phyloP scores from a whole-genome alignment of 208 protist genomes.

The Acanthamoeba healyi region DNA sequence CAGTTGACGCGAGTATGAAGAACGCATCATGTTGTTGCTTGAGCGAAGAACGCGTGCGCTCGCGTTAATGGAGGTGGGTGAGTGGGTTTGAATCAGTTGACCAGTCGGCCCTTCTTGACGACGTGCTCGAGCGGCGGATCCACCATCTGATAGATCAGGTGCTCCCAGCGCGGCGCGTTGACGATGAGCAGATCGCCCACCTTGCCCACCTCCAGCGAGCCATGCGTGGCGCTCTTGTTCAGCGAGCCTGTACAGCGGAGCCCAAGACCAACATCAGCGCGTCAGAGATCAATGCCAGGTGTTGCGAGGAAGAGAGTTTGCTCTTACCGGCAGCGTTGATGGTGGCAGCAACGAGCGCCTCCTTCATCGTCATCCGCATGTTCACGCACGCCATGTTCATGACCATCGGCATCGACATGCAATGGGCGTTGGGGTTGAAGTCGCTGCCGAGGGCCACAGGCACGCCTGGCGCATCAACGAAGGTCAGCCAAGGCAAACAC shows the following conservation, averaged over 20 bases:
- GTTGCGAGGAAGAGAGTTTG: background rate
- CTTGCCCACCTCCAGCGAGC: conserved; percentile 92
- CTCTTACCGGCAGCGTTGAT: conserved; percentile 90
- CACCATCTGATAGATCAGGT: conserved; percentile 93
- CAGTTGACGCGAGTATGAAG: no score
- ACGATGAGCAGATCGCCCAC: conserved; percentile 91
- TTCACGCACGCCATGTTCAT: conserved; percentile 94
- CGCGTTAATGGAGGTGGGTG: background rate
- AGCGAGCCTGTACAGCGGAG: conserved; percentile 83
- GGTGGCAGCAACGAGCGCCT: conserved; percentile 91
- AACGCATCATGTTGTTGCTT: no score
- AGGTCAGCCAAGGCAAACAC: background rate
- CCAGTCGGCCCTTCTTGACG: conserved; percentile 86
- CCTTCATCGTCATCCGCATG: conserved; percentile 92
- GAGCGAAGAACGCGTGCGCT: no score
- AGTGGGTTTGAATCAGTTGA: background rate
- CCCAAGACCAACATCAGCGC: no score
- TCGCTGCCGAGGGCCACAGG: conserved; percentile 91
- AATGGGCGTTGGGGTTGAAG: conserved; percentile 94
- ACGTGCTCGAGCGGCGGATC: conserved; percentile 91
- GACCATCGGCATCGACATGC: conserved; percentile 91
- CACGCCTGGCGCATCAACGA: conserved; percentile 78
- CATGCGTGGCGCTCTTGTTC: conserved; percentile 81
- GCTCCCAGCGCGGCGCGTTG: conserved; percentile 90
- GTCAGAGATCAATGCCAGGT: background rate